phyloP scores from a whole-genome alignment of 257 asterid species.

The Ilex asprella region DNA sequence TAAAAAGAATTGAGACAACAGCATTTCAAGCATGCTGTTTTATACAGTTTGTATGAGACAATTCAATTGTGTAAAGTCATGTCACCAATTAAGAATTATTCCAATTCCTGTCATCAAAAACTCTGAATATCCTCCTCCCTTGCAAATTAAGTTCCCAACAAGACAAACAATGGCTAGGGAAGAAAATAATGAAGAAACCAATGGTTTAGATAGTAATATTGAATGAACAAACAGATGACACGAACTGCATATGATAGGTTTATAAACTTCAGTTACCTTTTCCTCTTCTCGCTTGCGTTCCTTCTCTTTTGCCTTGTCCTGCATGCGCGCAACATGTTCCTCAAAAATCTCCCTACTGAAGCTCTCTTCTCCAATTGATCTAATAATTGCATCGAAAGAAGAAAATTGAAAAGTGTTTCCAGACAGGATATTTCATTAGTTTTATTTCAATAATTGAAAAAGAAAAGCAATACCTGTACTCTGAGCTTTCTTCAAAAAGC shows the following conservation, averaged over 20 bases:
- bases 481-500: slow-evolving; percentile 77
- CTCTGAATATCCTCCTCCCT: too few species aligned
- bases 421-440: slow-evolving; percentile 1
- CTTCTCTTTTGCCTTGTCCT: slow-evolving; percentile 81
- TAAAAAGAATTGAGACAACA: too few species aligned
- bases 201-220: not conserved
- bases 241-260: too few species aligned
- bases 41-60: too few species aligned
- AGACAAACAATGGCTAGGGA: not conserved
- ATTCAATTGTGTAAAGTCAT: too few species aligned
- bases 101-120: too few species aligned
- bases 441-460: not conserved
- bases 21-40: too few species aligned
- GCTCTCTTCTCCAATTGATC: slow-evolving; percentile 89
- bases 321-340: slow-evolving; percentile 69
- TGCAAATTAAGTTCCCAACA: not conserved
- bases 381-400: slow-evolving; percentile 16
- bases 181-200: not conserved
- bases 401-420: slow-evolving; percentile 5
- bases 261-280: slow-evolving; percentile 40
- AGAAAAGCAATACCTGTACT: slow-evolving; percentile 57
- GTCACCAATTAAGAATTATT: not conserved
- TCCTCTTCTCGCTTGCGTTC: slow-evolving; percentile 95
- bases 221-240: not conserved
- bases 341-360: slow-evolving; percentile 62